phyloP scores from a whole-genome alignment of 2,329 filamentous ascomycete genomes.

The Daldinia sp. region DNA sequence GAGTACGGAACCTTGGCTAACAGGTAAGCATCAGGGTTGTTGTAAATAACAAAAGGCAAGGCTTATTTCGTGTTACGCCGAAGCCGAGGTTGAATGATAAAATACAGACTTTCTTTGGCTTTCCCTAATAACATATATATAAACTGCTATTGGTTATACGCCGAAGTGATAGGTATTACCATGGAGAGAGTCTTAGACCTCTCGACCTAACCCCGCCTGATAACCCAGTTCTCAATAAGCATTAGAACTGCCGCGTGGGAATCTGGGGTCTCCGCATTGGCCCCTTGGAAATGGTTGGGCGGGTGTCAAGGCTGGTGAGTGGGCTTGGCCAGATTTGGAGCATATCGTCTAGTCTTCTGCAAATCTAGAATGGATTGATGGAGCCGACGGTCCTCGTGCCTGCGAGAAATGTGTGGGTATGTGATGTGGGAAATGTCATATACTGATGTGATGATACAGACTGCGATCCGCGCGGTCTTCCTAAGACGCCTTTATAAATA shows the following conservation, averaged over 20 bases:
- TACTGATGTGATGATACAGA: background rate
- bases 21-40: no score
- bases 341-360: slow-evolving; percentile 7
- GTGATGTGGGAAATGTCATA: background rate
- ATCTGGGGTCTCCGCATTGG: slow-evolving; percentile 33
- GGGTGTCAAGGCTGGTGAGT: slow-evolving; percentile 4
- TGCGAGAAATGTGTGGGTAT: background rate
- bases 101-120: background rate
- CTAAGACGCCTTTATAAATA: background rate
- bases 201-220: slow-evolving; percentile 15
- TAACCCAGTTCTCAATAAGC: slow-evolving; percentile 1
- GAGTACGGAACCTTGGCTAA: no score
- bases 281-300: slow-evolving; percentile 10
- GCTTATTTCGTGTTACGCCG: background rate
- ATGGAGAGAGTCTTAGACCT: slow-evolving; percentile 1
- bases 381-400: background rate
- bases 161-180: slow-evolving; percentile 11
- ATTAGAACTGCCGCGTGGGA: slow-evolving; percentile 28
- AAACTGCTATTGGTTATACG: slow-evolving; percentile 4
- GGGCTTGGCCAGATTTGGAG: slow-evolving; percentile 11
- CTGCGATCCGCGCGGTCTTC: background rate
- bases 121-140: background rate
- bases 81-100: background rate
- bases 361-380: slow-evolving; percentile 1
- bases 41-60: background rate